A percentile compares a stretch with the other conserved stretches of the same genome.
These are phyloP conservation scores for Coemansia sp. DNA, from an alignment of 192 early-diverging fungal species.

Conservation along the genomic window DNA sequence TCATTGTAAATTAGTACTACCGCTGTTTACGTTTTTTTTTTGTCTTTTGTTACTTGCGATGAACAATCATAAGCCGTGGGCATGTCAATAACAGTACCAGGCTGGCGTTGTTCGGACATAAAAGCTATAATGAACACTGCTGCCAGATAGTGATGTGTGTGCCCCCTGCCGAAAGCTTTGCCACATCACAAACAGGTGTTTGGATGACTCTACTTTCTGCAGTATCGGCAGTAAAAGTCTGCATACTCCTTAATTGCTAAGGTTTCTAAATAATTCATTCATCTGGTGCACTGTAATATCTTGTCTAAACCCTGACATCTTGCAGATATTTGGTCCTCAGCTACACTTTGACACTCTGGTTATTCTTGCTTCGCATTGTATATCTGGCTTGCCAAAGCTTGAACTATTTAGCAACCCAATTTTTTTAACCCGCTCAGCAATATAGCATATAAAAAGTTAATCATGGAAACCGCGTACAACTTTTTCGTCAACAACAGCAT, in stretches of 20 bases:
- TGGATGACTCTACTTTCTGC: background rate
- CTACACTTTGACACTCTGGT: background rate
- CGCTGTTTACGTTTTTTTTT: background rate
- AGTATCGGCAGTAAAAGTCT: slow-evolving; percentile 3
- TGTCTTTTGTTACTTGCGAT: background rate
- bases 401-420: background rate
- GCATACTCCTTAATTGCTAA: background rate
- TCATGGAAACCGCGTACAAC: slow-evolving; percentile 32
- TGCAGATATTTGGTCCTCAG: background rate
- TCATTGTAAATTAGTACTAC: slow-evolving; percentile 1
- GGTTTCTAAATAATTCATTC: background rate
- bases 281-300: background rate
- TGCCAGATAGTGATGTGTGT: background rate
- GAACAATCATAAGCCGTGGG: background rate
- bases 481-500: slow-evolving; percentile 33
- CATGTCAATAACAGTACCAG: background rate
- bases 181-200: background rate
- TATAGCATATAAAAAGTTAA: background rate
- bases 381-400: background rate
- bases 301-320: background rate
- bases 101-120: background rate
- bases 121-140: background rate
- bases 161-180: background rate
- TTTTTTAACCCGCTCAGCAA: background rate
- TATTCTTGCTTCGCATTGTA: background rate